Base-by-base conservation (phyloP, 2,329 filamentous ascomycete genomes). In the Curvularia eragrostidis region DNA sequence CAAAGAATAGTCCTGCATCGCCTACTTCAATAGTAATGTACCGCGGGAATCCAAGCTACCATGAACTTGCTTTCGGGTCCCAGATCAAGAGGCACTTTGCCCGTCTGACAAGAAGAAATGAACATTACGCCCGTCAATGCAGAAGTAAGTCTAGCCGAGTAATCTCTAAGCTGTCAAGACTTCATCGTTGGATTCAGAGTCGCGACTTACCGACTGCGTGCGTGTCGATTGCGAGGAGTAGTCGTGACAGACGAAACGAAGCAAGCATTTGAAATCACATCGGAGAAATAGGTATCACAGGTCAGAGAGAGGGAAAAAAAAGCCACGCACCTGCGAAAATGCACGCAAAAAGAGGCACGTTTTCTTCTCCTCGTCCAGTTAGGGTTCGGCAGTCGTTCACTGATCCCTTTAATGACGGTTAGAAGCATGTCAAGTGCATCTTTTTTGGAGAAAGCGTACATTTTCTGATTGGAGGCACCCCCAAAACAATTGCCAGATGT, bases 401-500 rank as follows among this genome's bases (percentile, higher is more conserved):
- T 62, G 44, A 52, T 71, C 57, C 71, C 70, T 72, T 73, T 61
- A 63, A 65, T 52, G 34, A 54, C 49, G 55, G 69, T 75, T 72
- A 75, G 72, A 74, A 61, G 59, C 61, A 64, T 60, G 56, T 67
- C 67, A 69, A 56, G 60, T 24, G 61, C 59, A 70, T 67, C 60
- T 61, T 67, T 30, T 6, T 5, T 30, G 63, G 65, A 69, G 63
- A 67, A 68, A 66, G 72, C 72, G 69, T 75, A 75, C 72, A 69
- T 69, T 47, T 65, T 65, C 49, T 69, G 63, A 72, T 71, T 66
- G 49, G 43, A 54, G 59, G 58, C 49, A 24, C 56, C 54, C 50
- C 18, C 28, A 32, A 32, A 44, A 58, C 48, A 50, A 56, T 44
- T 42, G 59, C 59, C 51, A 62, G 52, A 48, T 72, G 68, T 69